phyloP scores from a whole-genome alignment of 169 alveolate species.

The Plasmodium billcollinsi region DNA sequence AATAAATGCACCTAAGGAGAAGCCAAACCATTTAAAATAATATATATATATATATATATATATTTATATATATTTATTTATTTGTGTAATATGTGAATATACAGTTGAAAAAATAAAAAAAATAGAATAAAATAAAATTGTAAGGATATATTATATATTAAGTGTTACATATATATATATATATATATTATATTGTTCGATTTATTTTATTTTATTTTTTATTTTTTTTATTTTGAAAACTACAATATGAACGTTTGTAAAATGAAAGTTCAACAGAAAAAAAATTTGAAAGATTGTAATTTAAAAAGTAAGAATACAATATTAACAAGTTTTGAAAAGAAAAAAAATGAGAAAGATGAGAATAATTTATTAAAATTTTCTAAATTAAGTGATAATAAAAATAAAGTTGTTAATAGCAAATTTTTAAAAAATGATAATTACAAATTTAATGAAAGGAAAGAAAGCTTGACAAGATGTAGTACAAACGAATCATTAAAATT shows the following conservation, averaged over 20 bases:
- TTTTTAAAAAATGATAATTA: slow-evolving; percentile 5
- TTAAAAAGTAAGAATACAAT: slow-evolving; percentile 14
- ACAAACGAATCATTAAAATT: too few species aligned
- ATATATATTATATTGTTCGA: background rate
- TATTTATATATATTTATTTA: background rate
- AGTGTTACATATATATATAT: slow-evolving; percentile 1
- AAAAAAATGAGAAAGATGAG: slow-evolving; percentile 5
- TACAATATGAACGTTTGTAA: background rate
- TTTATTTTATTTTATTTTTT: background rate
- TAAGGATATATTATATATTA: too few species aligned
- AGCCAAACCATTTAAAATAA: too few species aligned
- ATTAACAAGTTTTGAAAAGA: background rate
- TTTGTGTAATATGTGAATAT: slow-evolving; percentile 2
- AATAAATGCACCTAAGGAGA: too few species aligned
- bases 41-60: too few species aligned
- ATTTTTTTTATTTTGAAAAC: too few species aligned
- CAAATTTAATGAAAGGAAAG: background rate
- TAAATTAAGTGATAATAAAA: background rate
- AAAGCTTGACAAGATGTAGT: background rate
- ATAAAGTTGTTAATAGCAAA: background rate
- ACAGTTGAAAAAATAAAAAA: too few species aligned
- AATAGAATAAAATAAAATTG: too few species aligned
- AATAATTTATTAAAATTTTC: background rate
- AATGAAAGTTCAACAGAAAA: slow-evolving; percentile 42
- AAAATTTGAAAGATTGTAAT: slow-evolving; percentile 15